Evolutionary conservation across 306 rosid genomes (phyloP).

Genomic region (Delonix regia): DNA sequence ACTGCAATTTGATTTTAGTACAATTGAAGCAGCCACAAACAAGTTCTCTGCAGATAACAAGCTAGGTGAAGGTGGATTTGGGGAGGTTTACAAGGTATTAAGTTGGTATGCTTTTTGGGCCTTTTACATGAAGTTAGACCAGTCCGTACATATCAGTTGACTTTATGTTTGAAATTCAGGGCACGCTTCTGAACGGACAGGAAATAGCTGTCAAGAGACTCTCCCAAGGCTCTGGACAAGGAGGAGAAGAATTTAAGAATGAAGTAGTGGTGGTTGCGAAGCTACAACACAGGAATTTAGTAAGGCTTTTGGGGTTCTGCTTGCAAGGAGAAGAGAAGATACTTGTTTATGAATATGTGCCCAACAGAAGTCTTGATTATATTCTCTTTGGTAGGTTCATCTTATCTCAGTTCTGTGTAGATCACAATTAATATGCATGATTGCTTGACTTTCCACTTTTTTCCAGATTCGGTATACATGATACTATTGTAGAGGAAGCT

Average conservation of each 20-base stretch:
- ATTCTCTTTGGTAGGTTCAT: slow-evolving; percentile 46
- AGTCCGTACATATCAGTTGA: not conserved
- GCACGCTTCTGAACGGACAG: slow-evolving; percentile 41
- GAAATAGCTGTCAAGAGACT: slow-evolving; percentile 64
- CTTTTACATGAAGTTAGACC: not conserved
- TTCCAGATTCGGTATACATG: not conserved
- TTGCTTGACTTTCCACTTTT: not conserved
- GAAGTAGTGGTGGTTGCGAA: slow-evolving; percentile 55
- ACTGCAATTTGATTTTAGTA: slow-evolving; percentile 47
- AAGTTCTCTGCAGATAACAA: slow-evolving; percentile 50
- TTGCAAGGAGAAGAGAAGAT: slow-evolving; percentile 57
- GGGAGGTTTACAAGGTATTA: slow-evolving; percentile 56
- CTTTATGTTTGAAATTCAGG: slow-evolving; percentile 37
- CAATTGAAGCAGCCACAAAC: slow-evolving; percentile 48
- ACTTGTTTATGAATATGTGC: slow-evolving; percentile 54
- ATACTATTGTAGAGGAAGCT: not conserved
- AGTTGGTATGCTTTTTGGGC: not conserved
- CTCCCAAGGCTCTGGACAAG: slow-evolving; percentile 54
- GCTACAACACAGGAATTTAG: slow-evolving; percentile 62
- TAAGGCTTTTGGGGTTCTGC: slow-evolving; percentile 56
- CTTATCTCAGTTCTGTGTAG: not conserved
- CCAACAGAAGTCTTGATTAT: slow-evolving; percentile 55
- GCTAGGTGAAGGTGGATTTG: slow-evolving; percentile 63
- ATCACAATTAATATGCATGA: not conserved
- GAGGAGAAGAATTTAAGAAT: slow-evolving; percentile 54